Percentiles rank a stretch among this genome's conserved stretches.
These are phyloP conservation scores for Salvia sclarea DNA, from an alignment of 305 asterid species.

Conservation along the genomic window DNA sequence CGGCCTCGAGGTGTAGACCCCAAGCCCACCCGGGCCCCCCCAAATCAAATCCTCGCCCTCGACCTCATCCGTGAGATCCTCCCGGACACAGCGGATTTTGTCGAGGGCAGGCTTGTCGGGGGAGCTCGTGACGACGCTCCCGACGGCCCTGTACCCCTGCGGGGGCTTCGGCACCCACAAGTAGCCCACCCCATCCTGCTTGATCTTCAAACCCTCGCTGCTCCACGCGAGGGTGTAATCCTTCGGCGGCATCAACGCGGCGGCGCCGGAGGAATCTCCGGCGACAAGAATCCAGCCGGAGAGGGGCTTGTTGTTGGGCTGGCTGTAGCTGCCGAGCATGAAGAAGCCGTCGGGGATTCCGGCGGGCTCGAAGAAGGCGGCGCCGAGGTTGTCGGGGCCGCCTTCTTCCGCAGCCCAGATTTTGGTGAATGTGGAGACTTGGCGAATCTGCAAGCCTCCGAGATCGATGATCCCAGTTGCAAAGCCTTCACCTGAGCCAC, in stretches of 20 bases:
- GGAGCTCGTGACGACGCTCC: constrained; percentile 56
- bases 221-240: constrained; percentile 77
- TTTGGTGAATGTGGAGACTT: constrained; percentile 48
- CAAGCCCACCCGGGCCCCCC: constrained; percentile 44
- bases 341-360: constrained; percentile 68
- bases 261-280: constrained; percentile 41
- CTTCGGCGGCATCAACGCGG: constrained; percentile 47
- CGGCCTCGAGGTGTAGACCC: constrained; percentile 50
- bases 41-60: constrained; percentile 61
- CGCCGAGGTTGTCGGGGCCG: constrained; percentile 74
- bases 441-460: constrained; percentile 60
- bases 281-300: constrained; percentile 71
- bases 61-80: constrained; percentile 50
- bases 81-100: constrained; percentile 54
- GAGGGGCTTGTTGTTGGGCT: constrained; percentile 61
- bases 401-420: constrained; percentile 71
- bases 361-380: constrained; percentile 69
- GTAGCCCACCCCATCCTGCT: constrained; percentile 59
- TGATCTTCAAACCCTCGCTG: constrained; percentile 50
- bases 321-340: constrained; percentile 73
- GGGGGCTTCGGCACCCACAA: constrained; percentile 75
- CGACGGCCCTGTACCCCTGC: constrained; percentile 62
- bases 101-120: constrained; percentile 59
- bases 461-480: constrained; percentile 70
- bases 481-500: constrained; percentile 57